Evolutionary conservation across 108 stramenopile species (phyloP), one percentile per base, ranked within the genome.

Genomic region (Craspedostauros australis): DNA sequence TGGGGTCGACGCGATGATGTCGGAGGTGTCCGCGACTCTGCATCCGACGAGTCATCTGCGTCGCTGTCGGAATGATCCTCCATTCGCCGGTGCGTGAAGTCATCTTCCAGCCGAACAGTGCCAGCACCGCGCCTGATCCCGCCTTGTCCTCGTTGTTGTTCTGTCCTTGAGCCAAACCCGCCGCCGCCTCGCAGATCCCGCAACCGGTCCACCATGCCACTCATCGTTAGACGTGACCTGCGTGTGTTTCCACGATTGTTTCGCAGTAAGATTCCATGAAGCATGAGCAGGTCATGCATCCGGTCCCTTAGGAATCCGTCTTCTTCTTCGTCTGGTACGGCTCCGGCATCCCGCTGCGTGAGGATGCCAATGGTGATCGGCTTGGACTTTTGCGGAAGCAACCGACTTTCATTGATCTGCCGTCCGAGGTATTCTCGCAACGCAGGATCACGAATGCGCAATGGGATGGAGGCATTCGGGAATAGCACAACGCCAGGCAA

Each of bases 401-500:
- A 60, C 21, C 80, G 68, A 26, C 77, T 72, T 34, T 61, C 56
- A 49, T 72, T 68, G 52, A 86, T 90, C 51, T 79, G 54, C 9
- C 39, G 27, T 34, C 77, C 77, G 19, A 90, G 47, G 64, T 82
- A 84, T 15, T 66, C 38, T 34, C 80, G 58, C 79, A 78, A 80
- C 19, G 52, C 46, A 21, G 59, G 72, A 60, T 90, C 61, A 16
- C 62, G 57, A 6, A 85, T 37, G 25, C 80, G 51, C 6, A 89
- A 48, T 0, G 88, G 84, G 15, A 89, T 59, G 14, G 62, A 66
- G 8, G 59, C 66, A 6, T 77, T 80, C 22, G 88, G 88, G 70
- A 89, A 85, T 30, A 89, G 49, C 0, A 89, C 70, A 12, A 86
- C 72, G 19, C 77, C 80, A 28, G 68, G 73, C 27, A 90, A 62